phyloP scores from a whole-genome alignment of 768 basidiomycete species.

The Pholiota microspora region DNA sequence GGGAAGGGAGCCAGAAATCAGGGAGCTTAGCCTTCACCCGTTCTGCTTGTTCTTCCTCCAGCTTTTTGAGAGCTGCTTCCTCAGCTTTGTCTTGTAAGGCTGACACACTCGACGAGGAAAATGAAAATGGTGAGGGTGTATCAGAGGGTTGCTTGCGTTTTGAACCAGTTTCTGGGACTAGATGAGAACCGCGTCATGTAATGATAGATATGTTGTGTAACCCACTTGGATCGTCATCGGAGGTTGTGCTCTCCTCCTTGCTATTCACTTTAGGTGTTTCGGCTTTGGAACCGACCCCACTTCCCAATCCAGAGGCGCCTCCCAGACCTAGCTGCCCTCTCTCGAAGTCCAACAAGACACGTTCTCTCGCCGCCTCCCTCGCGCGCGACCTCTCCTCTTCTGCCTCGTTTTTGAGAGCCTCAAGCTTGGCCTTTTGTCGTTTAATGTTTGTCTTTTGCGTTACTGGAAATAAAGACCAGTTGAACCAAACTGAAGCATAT shows the following conservation, averaged over 20 bases:
- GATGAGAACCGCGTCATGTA: neutral
- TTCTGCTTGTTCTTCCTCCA: conserved; percentile 85
- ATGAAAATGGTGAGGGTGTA: conserved; percentile 49
- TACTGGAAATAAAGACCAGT: conserved; percentile 40
- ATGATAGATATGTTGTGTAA: neutral
- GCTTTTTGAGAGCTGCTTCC: conserved; percentile 78
- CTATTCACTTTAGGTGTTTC: conserved; percentile 24
- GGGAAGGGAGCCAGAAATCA: conserved; percentile 95
- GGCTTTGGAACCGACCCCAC: conserved; percentile 22
- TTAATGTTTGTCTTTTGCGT: conserved; percentile 92
- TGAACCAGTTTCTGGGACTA: conserved; percentile 43
- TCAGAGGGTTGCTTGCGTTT: conserved; percentile 60
- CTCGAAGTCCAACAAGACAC: conserved; percentile 90
- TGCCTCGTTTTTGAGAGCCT: conserved; percentile 72
- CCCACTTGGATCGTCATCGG: conserved; percentile 10
- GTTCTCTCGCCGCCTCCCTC: conserved; percentile 75
- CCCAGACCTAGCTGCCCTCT: conserved; percentile 77
- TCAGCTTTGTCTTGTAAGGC: conserved; percentile 78
- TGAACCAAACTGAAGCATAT: conserved; percentile 2
- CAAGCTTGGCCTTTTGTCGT: conserved; percentile 79
- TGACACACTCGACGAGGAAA: conserved; percentile 73
- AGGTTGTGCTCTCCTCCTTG: conserved; percentile 15
- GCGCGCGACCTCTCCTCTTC: conserved; percentile 74
- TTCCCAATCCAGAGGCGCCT: conserved; percentile 34
- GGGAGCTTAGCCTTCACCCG: conserved; percentile 86